Base-by-base conservation (phyloP, 164 flowering plant species). In the Kingdonia uniflora region DNA sequence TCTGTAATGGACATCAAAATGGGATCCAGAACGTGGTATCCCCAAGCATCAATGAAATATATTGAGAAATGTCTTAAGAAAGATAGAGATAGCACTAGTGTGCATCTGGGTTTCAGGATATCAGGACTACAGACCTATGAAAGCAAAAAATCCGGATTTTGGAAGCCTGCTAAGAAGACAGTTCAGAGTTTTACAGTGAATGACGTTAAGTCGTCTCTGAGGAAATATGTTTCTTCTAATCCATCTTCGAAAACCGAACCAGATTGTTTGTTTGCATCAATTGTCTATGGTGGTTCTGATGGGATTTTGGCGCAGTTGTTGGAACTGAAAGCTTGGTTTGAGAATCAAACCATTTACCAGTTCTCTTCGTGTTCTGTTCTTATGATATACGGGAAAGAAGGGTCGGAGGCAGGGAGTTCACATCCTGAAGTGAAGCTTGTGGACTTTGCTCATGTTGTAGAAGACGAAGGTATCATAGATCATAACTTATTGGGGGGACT, bases 401-500 rank as follows among this genome's bases (percentile, higher is more conserved):
- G n/a, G n/a, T n/a, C n/a, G n/a, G n/a, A 63, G 51, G 29, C 64
- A 14, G 79, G 86, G 15, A 52, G 73, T 52, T 58, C 74, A 1
- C 44, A 60, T 42, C 68, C 85, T 10, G 71, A 63, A 58, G 67
- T 87, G 24, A 91, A 87, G 74, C 86, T 91, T 20, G 62, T 91
- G 47, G 98, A 87, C 72, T 91, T 91, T 57, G 92, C 96, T 0
- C 98, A 91, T 73, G 87, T 77, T 41, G 49, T 67, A 46, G 87
- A 83, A 17, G 95, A 81, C 2, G 44, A 58, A 44, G 95, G 92
- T 49, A 74, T 80, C 13, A 85, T 91, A 55, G 97, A 91, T 63
- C 97, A 87, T 62, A 91, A 91, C 63, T 90, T 91, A 67, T 68
- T 87, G 67, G 95, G 92, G 17, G 97, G 97, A 2, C 82, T 91